phyloP scores from a whole-genome alignment of 2,329 filamentous ascomycete genomes.

The Colletotrichum theobromicola region DNA sequence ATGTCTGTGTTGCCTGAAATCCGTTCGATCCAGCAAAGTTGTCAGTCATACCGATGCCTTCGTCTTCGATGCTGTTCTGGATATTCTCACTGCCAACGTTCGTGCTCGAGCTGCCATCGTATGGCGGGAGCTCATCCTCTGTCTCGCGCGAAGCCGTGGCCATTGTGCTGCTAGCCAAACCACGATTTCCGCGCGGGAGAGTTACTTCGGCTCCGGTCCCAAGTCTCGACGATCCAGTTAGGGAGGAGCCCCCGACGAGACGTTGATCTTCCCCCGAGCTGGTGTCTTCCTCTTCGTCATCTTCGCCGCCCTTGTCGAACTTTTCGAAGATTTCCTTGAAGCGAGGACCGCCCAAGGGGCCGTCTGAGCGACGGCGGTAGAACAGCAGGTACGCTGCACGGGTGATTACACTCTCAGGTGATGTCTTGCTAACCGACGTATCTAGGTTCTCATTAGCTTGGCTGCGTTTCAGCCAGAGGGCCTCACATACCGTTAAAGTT shows the following conservation, averaged over 20 bases:
- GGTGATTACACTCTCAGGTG: conserved; percentile 70
- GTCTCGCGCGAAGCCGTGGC: conserved; percentile 29
- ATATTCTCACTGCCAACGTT: conserved; percentile 29
- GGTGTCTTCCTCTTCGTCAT: conserved; percentile 47
- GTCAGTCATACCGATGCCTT: conserved; percentile 47
- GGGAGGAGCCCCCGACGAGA: conserved; percentile 84
- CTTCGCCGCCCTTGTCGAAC: conserved; percentile 57
- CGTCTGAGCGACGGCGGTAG: conserved; percentile 83
- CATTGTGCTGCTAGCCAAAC: conserved; percentile 51
- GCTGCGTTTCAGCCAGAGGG: neutral
- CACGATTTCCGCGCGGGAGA: conserved; percentile 69
- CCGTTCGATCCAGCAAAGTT: conserved; percentile 32
- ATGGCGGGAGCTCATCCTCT: conserved; percentile 38
- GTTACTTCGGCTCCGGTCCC: conserved; percentile 78
- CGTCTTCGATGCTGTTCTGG: conserved; percentile 54
- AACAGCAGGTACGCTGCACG: conserved; percentile 90
- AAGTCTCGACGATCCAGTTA: conserved; percentile 90
- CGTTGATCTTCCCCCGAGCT: conserved; percentile 82
- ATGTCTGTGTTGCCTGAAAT: conserved; percentile 41
- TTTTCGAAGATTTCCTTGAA: conserved; percentile 74
- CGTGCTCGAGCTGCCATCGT: conserved; percentile 26
- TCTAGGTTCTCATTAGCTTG: conserved; percentile 63
- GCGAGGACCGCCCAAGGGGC: conserved; percentile 78
- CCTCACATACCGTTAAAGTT: conserved; percentile 85
- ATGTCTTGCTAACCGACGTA: conserved; percentile 69